Evolutionary conservation across 306 rosid species (phyloP).

Genomic region (Medicago truncatula): MtrunA17r5.0-ANR NC_053042.1:4629501-4630000

Average conservation of each 20-base stretch:
- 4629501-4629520: too few species aligned
- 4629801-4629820: constrained; percentile 24
- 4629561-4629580: too few species aligned
- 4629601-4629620: too few species aligned
- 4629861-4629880: too few species aligned
- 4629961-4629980: not conserved
- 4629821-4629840: constrained; percentile 32
- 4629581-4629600: too few species aligned
- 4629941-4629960: not conserved
- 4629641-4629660: constrained; percentile 37
- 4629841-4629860: too few species aligned
- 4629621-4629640: not conserved
- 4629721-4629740: not conserved
- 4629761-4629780: not conserved
- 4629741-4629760: not conserved
- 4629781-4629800: not conserved
- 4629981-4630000: not conserved
- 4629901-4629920: constrained; percentile 23
- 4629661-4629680: constrained; percentile 40
- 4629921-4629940: not conserved
- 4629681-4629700: constrained; percentile 2
- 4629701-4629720: not conserved
- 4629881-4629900: constrained; percentile 34
- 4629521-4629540: too few species aligned
- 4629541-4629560: too few species aligned